Base-by-base conservation (phyloP, 805 yeast species). In the Vanderwaltozyma yarrowii region DNA sequence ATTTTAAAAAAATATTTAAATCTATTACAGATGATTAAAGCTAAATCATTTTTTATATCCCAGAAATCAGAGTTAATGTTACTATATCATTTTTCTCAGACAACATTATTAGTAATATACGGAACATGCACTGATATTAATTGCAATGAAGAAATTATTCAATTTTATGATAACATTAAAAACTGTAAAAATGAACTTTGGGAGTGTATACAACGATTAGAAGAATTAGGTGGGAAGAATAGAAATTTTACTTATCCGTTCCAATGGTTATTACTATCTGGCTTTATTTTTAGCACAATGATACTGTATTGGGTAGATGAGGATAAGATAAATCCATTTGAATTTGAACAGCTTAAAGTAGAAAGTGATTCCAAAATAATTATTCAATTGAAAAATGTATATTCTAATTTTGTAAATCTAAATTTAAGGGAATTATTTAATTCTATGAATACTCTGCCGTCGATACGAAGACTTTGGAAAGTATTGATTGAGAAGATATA, bases 341-440 rank as follows among this genome's bases (percentile, higher is more conserved):
- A 52, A 36, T 47, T 44, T 26, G 61, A 58, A 30, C 58, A 55
- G 40, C 27, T 56, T 8, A 52, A 47, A 30, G 42, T 54, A 19
- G 5, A 31, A 20, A 37, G 40, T 18, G 40, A 44, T n/a, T 34
- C 46, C 2, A 30, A 29, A 10, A 38, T 40, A 2, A 35, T 50
- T 8, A 43, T 49, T 7, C 36, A 37, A 9, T 37, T 58, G 14
- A 31, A 44, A 18, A 14, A 19, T 1, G 36, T 52, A 3, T 50
- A 52, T 42, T 30, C 34, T 3, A 36, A 38, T 28, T 55, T 47
- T 21, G 37, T 42, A 3, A 32, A 35, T 7, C 28, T 49, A 26
- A 38, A 49, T 20, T 34, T 58, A 20, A 13, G 7, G 13, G 25
- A 33, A 2, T 32, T 52, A 27, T 44, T 47, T 23, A 21, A 14